Evolutionary conservation across 495 filamentous ascomycete species (phyloP), one percentile per base, ranked within the genome.

Genomic region (Arthonia radiata): DNA sequence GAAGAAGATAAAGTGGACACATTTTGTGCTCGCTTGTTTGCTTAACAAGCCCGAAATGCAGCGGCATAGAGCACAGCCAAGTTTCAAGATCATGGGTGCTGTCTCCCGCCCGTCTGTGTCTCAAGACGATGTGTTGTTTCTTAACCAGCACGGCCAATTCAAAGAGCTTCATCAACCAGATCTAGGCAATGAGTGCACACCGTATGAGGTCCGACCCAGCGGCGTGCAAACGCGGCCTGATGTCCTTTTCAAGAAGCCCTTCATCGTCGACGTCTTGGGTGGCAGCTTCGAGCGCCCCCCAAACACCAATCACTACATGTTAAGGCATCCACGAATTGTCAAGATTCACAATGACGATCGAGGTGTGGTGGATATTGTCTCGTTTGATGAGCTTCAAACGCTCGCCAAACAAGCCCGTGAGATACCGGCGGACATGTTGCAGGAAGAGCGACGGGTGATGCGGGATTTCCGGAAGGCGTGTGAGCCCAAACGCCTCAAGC

Each of bases 1-100:
- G 4, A 44, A 42, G n/a, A 46, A 56, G 17, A 36, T 71, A 24
- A 51, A 47, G 12, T 82, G 75, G 69, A 89, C 78, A 2, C 64
- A 71, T 30, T 89, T 86, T 35, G 64, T 68, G 40, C 55, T 86
- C 31, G 80, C 66, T 0, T 86, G 77, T 43, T 48, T 89, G 6
- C 48, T 61, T 4, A 89, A 91, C 33, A 72, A 69, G 38, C 55
- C 64, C 1, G 59, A 57, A n/a, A 61, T 73, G 1, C 24, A 49
- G 26, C 49, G 58, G 5, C 53, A 47, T 29, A 43, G 48, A 2
- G 54, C 52, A 13, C 57, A 46, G 17, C 74, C 76, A 5, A 47
- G 36, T 8, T 82, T 74, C 36, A 53, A 61, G 25, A 48, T 82
- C 3, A 56, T 82, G n/a, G 65, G 62, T 28, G 47, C 52, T 7